These are phyloP conservation scores for Fusarium illudens DNA, from an alignment of 2,329 filamentous ascomycete genomes.

Conservation along the genomic window DNA sequence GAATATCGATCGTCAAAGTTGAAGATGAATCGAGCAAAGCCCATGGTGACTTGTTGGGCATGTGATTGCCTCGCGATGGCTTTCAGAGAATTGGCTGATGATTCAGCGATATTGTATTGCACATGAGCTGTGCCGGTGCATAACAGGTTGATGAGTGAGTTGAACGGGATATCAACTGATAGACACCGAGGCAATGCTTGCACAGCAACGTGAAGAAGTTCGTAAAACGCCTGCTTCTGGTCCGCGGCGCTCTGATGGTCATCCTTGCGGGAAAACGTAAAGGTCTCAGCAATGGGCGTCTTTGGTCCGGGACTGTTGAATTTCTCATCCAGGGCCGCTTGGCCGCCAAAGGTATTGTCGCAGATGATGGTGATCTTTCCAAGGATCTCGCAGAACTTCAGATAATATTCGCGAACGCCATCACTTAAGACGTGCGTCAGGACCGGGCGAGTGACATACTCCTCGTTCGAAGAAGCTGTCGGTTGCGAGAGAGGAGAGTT, in stretches of 20 bases:
- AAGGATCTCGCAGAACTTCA: slow-evolving; percentile 91
- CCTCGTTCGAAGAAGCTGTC: slow-evolving; percentile 56
- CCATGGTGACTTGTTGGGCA: slow-evolving; percentile 94
- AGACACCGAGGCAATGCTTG: slow-evolving; percentile 95
- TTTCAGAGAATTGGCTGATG: slow-evolving; percentile 91
- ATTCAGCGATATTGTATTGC: slow-evolving; percentile 88
- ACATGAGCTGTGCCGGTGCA: slow-evolving; percentile 98
- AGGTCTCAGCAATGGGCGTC: slow-evolving; percentile 93
- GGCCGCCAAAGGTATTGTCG: slow-evolving; percentile 95
- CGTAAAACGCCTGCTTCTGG: slow-evolving; percentile 93
- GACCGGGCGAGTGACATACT: slow-evolving; percentile 72
- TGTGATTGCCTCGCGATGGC: slow-evolving; percentile 93
- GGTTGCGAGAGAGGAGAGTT: slow-evolving; percentile 40
- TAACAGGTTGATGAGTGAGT: slow-evolving; percentile 89
- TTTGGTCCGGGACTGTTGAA: slow-evolving; percentile 88
- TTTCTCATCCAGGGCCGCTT: slow-evolving; percentile 94
- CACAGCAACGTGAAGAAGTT: slow-evolving; percentile 92
- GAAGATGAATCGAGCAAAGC: slow-evolving; percentile 97
- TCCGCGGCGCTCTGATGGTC: slow-evolving; percentile 77
- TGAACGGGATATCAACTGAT: slow-evolving; percentile 89
- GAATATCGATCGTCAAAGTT: slow-evolving; percentile 98
- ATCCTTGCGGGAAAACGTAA: slow-evolving; percentile 87
- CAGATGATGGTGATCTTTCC: slow-evolving; percentile 97
- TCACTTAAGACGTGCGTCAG: slow-evolving; percentile 73
- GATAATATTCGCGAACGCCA: slow-evolving; percentile 83